Percentiles rank a stretch among this genome's conserved stretches.
These are phyloP conservation scores for Thraustochytrium sp. DNA, from an alignment of 352 stramenopile species.

Conservation along the genomic window DNA sequence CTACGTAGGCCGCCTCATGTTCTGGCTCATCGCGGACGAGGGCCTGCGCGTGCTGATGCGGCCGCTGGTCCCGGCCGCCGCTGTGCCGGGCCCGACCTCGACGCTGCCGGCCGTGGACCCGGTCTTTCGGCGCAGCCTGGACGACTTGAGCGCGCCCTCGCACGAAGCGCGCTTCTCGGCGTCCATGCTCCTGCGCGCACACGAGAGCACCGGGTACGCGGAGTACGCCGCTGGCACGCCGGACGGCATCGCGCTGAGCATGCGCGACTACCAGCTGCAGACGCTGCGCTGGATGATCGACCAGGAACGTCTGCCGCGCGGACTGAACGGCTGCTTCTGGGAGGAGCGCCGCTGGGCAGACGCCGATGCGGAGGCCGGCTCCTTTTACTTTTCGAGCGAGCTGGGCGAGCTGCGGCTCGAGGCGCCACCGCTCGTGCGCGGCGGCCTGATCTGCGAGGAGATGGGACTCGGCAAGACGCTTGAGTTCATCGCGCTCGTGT, in stretches of 20 bases:
- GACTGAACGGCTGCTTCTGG: constrained; percentile 32
- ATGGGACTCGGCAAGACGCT: constrained; percentile 36
- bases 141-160: not conserved
- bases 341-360: not conserved
- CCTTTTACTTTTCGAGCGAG: constrained; percentile 15
- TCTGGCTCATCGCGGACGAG: constrained; percentile 19
- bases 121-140: not conserved
- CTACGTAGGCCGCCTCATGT: constrained; percentile 14
- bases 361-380: not conserved
- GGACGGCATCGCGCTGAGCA: not conserved
- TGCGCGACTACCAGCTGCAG: constrained; percentile 36
- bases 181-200: not conserved
- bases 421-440: constrained; percentile 1
- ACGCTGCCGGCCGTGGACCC: not conserved
- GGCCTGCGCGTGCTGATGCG: not conserved
- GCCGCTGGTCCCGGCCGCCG: not conserved
- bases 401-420: constrained; percentile 21
- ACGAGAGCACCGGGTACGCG: constrained; percentile 14
- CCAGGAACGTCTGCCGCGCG: not conserved
- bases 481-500: not conserved
- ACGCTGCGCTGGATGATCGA: constrained; percentile 40
- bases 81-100: not conserved
- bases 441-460: constrained; percentile 31
- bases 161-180: not conserved
- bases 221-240: not conserved